phyloP scores from a whole-genome alignment of 441 rosid genomes.

The Arabidopsis lyrata region DNA sequence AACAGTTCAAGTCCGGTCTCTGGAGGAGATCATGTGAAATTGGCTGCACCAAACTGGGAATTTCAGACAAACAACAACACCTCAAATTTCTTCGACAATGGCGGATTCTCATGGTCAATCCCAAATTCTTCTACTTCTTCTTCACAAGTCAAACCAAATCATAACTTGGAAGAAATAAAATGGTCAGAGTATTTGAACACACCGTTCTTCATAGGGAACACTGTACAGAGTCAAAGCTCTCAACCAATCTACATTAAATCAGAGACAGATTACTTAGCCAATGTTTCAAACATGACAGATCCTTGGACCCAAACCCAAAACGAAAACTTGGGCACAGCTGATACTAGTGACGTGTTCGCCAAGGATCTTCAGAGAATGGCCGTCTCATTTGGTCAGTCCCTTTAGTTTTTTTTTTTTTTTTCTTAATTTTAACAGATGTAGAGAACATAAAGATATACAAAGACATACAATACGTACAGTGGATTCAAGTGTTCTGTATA shows the following conservation, averaged over 20 bases:
- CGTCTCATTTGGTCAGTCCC: constrained; percentile 62
- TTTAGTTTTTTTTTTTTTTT: constrained; percentile 43
- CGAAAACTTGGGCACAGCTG: constrained; percentile 40
- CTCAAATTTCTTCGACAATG: constrained; percentile 49
- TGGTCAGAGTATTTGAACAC: constrained; percentile 72
- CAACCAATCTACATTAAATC: constrained; percentile 56
- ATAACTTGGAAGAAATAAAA: constrained; percentile 56
- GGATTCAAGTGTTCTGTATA: constrained; percentile 39
- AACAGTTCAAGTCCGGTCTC: constrained; percentile 44
- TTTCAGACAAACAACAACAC: constrained; percentile 50
- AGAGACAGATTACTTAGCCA: constrained; percentile 52
- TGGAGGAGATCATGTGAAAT: constrained; percentile 42
- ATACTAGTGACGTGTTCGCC: constrained; percentile 49
- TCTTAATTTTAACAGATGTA: constrained; percentile 35
- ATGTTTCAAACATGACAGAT: constrained; percentile 47
- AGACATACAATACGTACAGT: constrained; percentile 29
- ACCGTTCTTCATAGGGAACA: constrained; percentile 57
- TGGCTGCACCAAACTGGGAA: constrained; percentile 56
- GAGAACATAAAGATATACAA: constrained; percentile 32
- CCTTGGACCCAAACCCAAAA: constrained; percentile 54
- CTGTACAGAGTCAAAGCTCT: constrained; percentile 54
- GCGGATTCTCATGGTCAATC: constrained; percentile 56
- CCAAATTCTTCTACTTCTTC: constrained; percentile 45
- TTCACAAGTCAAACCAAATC: constrained; percentile 44
- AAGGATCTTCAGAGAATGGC: constrained; percentile 68